Conservation (phyloP, 371 early-diverging fungal genomes). For the Mortierella sp. region DNA sequence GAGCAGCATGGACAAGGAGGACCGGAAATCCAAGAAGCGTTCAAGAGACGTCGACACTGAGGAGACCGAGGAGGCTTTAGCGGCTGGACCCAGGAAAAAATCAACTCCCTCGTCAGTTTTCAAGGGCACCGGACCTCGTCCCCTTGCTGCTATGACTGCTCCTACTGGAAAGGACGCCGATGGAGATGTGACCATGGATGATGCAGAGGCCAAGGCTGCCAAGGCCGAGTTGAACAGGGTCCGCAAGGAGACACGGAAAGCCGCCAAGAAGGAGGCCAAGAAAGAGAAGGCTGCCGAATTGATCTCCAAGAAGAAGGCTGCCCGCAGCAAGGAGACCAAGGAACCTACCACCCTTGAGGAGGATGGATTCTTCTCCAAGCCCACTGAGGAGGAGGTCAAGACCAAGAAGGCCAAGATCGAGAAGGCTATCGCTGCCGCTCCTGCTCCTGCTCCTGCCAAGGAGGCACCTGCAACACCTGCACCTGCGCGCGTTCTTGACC, state of each 20-base stretch:
- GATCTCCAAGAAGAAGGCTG: constrained; percentile 45
- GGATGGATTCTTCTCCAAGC: constrained; percentile 44
- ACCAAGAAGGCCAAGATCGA: constrained; percentile 52
- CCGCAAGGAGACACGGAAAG: constrained; percentile 41
- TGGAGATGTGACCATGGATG: constrained; percentile 29
- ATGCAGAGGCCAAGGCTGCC: constrained; percentile 36
- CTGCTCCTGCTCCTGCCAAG: not conserved
- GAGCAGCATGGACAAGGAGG: constrained; percentile 13
- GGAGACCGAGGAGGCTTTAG: not conserved
- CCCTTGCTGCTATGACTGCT: constrained; percentile 28
- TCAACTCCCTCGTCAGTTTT: constrained; percentile 40
- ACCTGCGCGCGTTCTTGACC: constrained; percentile 34
- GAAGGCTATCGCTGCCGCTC: constrained; percentile 23
- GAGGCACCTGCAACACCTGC: constrained; percentile 14
- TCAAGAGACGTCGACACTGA: constrained; percentile 20
- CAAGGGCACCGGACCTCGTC: constrained; percentile 53
- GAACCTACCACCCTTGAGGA: constrained; percentile 48
- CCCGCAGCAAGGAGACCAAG: constrained; percentile 41
- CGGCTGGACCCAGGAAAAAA: constrained; percentile 33
- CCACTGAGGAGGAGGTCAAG: constrained; percentile 46
- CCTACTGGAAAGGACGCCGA: not conserved
- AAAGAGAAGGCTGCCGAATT: constrained; percentile 34
- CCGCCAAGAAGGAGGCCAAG: constrained; percentile 51
- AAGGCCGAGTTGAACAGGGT: constrained; percentile 40
- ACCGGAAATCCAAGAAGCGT: constrained; percentile 39